Base-by-base conservation (phyloP, 1,284 basidiomycete genomes). In the Cronartium quercuum region DNA sequence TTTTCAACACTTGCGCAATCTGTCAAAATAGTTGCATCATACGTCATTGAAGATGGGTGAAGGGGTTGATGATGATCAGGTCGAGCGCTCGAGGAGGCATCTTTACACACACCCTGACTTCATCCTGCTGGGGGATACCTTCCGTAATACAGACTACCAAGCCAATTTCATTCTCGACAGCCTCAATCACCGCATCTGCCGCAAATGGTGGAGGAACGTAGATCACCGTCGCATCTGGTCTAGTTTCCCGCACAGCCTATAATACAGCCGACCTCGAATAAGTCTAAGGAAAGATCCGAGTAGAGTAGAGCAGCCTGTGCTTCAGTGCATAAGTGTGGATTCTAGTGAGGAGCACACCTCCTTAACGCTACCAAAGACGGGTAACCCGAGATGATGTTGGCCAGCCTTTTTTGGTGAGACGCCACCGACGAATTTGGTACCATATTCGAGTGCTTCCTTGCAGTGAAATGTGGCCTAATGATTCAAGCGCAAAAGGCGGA, bases 371-470 rank as follows among this genome's bases (percentile, higher is more conserved):
- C 92, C 95, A 81, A 94, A 99, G 60, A 99, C 90, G 75, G 96
- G 96, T 57, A 97, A 86, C 60, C 94, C 95, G 77, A 98, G 87
- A 84, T 99, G 96, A 15, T 88, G 91, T 83, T 91, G 89, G 42
- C 96, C 96, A 68, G 94, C 96, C 84, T 98, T 98, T 85, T 92
- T 96, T 67, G 95, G 96, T 47, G 92, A 94, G 71, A 96, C 94
- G 81, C 96, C 96, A 76, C 95, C 96, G 76, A 99, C 92, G 88
- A 98, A 93, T 76, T 90, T 91, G 76, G 96, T 98, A 41, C 94
- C 94, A 82, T 93, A 98, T 66, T 88, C 91, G 78, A 98, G 84
- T 64, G 96, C 94, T 84, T 98, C 94, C 82, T 88, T 90, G 78
- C 89, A 89, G 86, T 99, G 96, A 88, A 98, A 99, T 79, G 95